Conservation (phyloP, 768 basidiomycete species). For the Phylloporus sp. region DNA sequence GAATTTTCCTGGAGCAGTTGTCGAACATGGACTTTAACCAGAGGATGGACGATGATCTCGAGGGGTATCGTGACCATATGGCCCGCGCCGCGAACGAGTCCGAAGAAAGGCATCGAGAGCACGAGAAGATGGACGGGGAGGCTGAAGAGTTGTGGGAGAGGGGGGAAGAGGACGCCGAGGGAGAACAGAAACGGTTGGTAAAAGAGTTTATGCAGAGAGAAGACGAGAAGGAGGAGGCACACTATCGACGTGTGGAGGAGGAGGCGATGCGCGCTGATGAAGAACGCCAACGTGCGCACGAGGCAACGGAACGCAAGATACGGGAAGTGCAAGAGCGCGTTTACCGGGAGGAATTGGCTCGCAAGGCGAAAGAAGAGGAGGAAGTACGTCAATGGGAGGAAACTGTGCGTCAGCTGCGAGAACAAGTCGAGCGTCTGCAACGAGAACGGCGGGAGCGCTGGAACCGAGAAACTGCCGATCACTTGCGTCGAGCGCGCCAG, state of each 20-base stretch:
- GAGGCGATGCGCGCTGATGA: slow-evolving; percentile 11
- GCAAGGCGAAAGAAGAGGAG: slow-evolving; percentile 15
- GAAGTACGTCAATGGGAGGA: slow-evolving; percentile 8
- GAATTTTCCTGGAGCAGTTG: slow-evolving; percentile 25
- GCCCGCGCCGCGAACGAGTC: slow-evolving; percentile 20
- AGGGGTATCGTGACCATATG: slow-evolving; percentile 16
- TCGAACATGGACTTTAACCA: slow-evolving; percentile 14
- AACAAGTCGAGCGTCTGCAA: too few relatives aligned
- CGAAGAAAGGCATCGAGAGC: slow-evolving; percentile 13
- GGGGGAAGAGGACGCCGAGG: slow-evolving; percentile 11
- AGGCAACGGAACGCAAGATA: slow-evolving; percentile 20
- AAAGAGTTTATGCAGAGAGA: slow-evolving; percentile 16
- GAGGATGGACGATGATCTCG: slow-evolving; percentile 10
- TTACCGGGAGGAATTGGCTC: slow-evolving; percentile 5
- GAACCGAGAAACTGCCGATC: too few relatives aligned
- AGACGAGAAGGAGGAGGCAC: slow-evolving; percentile 5
- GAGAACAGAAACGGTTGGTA: slow-evolving; percentile 16
- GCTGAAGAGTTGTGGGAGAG: slow-evolving; percentile 17
- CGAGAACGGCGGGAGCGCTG: too few relatives aligned
- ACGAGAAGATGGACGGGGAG: slow-evolving; percentile 15
- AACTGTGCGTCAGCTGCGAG: slow-evolving; percentile 6
- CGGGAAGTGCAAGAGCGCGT: slow-evolving; percentile 20
- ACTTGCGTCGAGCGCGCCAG: slow-evolving; percentile 16
- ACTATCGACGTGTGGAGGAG: slow-evolving; percentile 10
- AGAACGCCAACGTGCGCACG: slow-evolving; percentile 16